Evolutionary conservation across 352 stramenopile species (phyloP), one percentile per base, ranked within the genome.

Genomic region (Phytopythium sindhum): DNA sequence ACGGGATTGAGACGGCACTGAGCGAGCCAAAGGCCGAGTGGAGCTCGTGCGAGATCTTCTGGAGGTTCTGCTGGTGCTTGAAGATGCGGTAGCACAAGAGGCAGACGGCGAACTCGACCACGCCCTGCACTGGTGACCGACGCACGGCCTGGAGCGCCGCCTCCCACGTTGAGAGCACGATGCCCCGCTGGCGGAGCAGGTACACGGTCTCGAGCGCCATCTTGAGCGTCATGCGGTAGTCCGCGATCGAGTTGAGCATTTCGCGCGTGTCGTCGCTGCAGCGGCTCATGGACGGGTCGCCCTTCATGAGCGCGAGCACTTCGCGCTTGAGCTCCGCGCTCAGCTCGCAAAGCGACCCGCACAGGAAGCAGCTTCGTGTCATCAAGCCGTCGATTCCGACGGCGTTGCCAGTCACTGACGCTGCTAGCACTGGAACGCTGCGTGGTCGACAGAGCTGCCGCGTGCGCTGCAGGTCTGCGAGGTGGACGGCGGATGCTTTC

Each of bases 201-300:
- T 80, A 89, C 8, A 95, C 77, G 26, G 84, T 91, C 4, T 89
- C 74, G 6, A 83, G 58, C 1, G 77, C 83, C 84, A 93, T 95
- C 10, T 89, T 92, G 52, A 90, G 61, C 11, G 82, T 93, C 84
- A 95, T 90, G 28, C 81, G 71, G 51, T 89, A 91, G 57, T 85
- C 78, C 0, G 76, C 63, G 17, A 82, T 41, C 26, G 68, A 66
- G 15, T 72, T 66, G 26, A 79, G 62, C 26, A 87, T 42, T 15
- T 77, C 66, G 21, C 66, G 57, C 0, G 53, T 67, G 21, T 66
- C 72, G 12, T 72, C 58, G 19, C n/a, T 61, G 57, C 66, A 41
- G 52, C 41, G 62, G 6, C 56, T 72, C 31, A 58, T 58, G 35
- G 35, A 45, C 23, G 53, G 53, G 53, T 58, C 53, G 53, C n/a